Percentiles rank a stretch among this genome's conserved stretches.
Evolutionary conservation across 2,329 filamentous ascomycete species (phyloP).

Genomic region (Trichoderma sp.): DNA sequence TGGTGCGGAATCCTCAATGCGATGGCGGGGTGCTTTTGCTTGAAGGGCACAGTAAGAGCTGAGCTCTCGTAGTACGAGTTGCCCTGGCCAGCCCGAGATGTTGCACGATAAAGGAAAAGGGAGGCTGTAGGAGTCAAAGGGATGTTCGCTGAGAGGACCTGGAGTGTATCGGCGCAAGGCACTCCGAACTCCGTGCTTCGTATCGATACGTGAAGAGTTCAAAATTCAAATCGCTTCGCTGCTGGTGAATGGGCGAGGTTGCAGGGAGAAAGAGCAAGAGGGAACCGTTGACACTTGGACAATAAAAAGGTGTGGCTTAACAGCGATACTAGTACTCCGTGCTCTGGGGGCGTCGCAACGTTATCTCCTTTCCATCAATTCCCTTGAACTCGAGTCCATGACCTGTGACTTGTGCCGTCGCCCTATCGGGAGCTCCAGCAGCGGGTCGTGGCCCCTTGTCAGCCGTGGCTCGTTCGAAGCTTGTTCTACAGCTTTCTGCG

Average conservation of each 20-base stretch:
- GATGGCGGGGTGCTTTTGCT: background rate
- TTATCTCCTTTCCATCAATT: slow-evolving; percentile 17
- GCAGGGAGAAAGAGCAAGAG: background rate
- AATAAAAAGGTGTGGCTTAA: slow-evolving; percentile 7
- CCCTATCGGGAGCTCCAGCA: slow-evolving; percentile 16
- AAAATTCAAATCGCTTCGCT: background rate
- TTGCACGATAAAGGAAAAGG: background rate
- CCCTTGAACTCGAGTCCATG: background rate
- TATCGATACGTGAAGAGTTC: background rate
- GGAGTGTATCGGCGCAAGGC: background rate
- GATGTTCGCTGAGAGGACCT: background rate
- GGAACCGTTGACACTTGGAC: background rate
- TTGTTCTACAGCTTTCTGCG: slow-evolving; percentile 10
- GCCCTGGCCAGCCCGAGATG: background rate
- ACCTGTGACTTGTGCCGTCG: background rate
- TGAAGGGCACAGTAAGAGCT: background rate
- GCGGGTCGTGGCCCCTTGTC: slow-evolving; percentile 20
- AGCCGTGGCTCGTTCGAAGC: slow-evolving; percentile 12
- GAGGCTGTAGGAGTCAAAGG: background rate
- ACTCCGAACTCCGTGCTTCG: background rate
- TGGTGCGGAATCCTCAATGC: background rate
- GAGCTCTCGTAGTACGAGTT: background rate
- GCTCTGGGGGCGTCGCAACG: background rate
- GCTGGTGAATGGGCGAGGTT: background rate
- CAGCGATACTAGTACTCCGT: background rate